A percentile compares a stretch with the other conserved stretches of the same genome.
Conservation (phyloP, 805 yeast genomes). For the Lipomyces kockii region DNA sequence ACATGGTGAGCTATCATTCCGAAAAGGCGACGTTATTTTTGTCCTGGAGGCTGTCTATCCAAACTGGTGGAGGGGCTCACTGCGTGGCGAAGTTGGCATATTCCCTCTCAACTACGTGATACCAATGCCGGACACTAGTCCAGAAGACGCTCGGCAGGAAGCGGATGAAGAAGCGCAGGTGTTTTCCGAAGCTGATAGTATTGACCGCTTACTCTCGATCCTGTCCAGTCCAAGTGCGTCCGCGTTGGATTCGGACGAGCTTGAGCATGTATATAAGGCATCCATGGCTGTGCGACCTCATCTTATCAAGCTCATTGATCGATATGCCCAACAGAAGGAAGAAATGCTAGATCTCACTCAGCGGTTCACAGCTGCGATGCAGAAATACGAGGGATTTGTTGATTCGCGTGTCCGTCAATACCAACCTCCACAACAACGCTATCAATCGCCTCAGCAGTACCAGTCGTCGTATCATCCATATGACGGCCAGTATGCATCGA, state of each 20-base stretch:
- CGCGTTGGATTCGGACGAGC: slow-evolving; percentile 61
- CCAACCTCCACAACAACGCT: neutral
- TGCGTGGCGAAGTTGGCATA: slow-evolving; percentile 80
- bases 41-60: slow-evolving; percentile 85
- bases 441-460: slow-evolving; percentile 1
- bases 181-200: slow-evolving; percentile 58
- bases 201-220: slow-evolving; percentile 70
- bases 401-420: slow-evolving; percentile 51
- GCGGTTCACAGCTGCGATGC: slow-evolving; percentile 70
- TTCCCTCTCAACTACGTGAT: slow-evolving; percentile 92
- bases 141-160: slow-evolving; percentile 61
- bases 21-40: slow-evolving; percentile 83
- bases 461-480: neutral
- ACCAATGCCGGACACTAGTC: slow-evolving; percentile 68
- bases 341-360: slow-evolving; percentile 74
- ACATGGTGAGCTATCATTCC: slow-evolving; percentile 84
- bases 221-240: slow-evolving; percentile 50
- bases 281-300: slow-evolving; percentile 74
- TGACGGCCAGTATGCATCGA: neutral
- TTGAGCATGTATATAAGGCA: slow-evolving; percentile 73
- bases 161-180: slow-evolving; percentile 57
- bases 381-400: slow-evolving; percentile 69
- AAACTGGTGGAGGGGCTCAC: slow-evolving; percentile 95
- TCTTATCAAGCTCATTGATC: slow-evolving; percentile 74
- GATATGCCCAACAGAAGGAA: slow-evolving; percentile 74